These are phyloP conservation scores for Lasiosphaeriaceae sp. DNA, from an alignment of 495 filamentous ascomycete species.

Conservation along the genomic window DNA sequence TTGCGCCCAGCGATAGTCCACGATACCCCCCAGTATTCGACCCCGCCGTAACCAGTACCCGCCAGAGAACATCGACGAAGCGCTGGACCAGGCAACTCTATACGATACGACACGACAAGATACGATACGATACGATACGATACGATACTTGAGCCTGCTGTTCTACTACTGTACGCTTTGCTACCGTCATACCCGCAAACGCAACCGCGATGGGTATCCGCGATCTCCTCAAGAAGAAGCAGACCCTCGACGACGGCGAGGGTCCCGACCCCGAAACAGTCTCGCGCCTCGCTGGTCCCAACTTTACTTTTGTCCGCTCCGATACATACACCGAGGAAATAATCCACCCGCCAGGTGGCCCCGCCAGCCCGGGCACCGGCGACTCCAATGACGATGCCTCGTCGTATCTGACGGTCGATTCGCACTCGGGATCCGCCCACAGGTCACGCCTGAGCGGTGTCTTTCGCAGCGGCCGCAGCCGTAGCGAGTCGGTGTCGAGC, in stretches of 20 bases:
- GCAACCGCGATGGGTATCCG: constrained; percentile 59
- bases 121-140: no score
- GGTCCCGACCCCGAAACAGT: constrained; percentile 26
- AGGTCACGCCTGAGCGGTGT: constrained; percentile 26
- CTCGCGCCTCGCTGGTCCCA: constrained; percentile 47
- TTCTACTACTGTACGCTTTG: not conserved
- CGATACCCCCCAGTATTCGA: no score
- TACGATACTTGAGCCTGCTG: not conserved
- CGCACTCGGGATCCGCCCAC: constrained; percentile 11
- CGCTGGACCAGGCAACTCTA: no score
- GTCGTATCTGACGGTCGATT: constrained; percentile 32
- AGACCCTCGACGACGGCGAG: constrained; percentile 42
- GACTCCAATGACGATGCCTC: constrained; percentile 19
- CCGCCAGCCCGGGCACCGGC: constrained; percentile 30
- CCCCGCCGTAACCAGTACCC: no score
- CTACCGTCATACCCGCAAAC: not conserved
- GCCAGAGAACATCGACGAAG: no score
- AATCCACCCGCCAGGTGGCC: constrained; percentile 59
- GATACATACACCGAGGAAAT: constrained; percentile 78
- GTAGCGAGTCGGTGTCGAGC: constrained; percentile 43
- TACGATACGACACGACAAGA: no score
- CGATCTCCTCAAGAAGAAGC: constrained; percentile 71
- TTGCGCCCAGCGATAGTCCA: no score
- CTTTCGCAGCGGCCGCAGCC: constrained; percentile 43
- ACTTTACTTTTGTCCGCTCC: constrained; percentile 79